Conservation (phyloP, 2,329 filamentous ascomycete species). For the Chaetomium sp. region DNA sequence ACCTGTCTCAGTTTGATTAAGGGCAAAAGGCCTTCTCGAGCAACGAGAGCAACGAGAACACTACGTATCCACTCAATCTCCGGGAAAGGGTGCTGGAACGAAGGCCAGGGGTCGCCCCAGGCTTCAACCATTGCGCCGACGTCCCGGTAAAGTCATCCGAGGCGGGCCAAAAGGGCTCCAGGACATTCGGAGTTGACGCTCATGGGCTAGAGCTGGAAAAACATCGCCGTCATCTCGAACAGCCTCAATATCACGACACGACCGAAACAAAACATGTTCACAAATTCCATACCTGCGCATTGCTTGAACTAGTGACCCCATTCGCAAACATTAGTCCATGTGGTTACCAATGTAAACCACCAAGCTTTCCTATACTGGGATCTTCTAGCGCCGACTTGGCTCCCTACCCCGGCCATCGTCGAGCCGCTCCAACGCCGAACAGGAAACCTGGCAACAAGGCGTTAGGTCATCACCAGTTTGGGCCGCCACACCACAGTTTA, state of each 20-base stretch:
- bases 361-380: not conserved
- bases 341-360: not conserved
- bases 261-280: not conserved
- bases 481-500: not conserved
- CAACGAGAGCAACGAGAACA: conserved; percentile 11
- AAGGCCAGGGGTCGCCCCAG: not conserved
- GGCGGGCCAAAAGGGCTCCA: not conserved
- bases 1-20: conserved; percentile 35
- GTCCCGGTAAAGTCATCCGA: conserved; percentile 9
- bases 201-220: not conserved
- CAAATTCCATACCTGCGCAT: not conserved
- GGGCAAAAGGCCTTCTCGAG: not conserved
- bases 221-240: not conserved
- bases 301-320: not conserved
- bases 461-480: not conserved
- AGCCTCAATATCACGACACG: not conserved
- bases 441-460: not conserved
- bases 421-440: not conserved
- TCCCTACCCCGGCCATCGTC: not conserved
- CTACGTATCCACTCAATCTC: conserved; percentile 9
- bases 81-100: not conserved
- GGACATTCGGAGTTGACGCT: not conserved
- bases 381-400: not conserved
- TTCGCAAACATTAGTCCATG: not conserved
- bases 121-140: conserved; percentile 13